phyloP scores from a whole-genome alignment of 179 eudicot genomes.

The Heliamphora pulchella region DNA sequence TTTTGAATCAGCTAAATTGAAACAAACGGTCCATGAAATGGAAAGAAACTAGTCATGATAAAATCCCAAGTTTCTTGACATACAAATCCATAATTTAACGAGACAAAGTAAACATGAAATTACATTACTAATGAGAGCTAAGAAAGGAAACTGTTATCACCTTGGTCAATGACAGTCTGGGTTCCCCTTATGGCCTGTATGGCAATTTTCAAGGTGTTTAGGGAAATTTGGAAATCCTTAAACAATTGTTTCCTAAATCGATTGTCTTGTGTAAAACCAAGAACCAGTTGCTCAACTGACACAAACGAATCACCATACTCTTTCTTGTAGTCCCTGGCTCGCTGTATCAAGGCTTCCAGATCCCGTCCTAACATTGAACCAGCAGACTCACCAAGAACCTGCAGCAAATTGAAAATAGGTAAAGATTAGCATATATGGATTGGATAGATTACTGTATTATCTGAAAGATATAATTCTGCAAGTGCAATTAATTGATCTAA shows the following conservation, averaged over 20 bases:
- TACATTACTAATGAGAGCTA: neutral
- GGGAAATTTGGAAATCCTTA: constrained; percentile 62
- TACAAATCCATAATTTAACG: neutral
- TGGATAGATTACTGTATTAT: neutral
- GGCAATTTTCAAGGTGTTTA: constrained; percentile 48
- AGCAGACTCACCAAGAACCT: constrained; percentile 88
- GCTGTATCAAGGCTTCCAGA: constrained; percentile 66
- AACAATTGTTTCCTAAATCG: constrained; percentile 88
- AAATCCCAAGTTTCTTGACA: neutral
- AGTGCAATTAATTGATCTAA: neutral
- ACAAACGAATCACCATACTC: constrained; percentile 86
- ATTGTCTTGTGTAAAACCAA: constrained; percentile 68
- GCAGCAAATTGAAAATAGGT: neutral
- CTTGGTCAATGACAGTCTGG: constrained; percentile 87
- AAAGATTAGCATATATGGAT: neutral
- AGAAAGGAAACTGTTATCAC: constrained; percentile 25
- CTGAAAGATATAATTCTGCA: neutral
- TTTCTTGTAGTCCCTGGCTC: constrained; percentile 76
- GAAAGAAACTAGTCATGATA: neutral
- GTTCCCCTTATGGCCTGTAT: constrained; percentile 72
- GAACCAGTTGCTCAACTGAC: constrained; percentile 93
- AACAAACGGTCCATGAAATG: neutral
- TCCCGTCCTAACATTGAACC: constrained; percentile 93
- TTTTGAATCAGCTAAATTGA: neutral
- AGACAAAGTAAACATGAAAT: neutral